phyloP scores from a whole-genome alignment of 2,329 filamentous ascomycete genomes.

The Monosporascus sp. region DNA sequence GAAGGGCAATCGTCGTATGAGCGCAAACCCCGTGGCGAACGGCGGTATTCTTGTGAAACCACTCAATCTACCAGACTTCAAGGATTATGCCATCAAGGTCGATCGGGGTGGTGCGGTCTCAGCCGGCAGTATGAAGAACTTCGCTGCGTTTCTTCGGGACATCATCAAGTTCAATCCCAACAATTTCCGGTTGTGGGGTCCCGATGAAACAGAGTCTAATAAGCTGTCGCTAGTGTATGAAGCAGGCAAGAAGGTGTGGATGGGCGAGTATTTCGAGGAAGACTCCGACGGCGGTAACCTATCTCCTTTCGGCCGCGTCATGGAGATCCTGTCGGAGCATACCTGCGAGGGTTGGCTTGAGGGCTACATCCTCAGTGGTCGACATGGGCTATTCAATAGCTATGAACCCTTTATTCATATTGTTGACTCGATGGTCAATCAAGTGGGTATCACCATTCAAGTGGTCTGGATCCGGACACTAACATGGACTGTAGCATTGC shows the following conservation, averaged over 20 bases:
- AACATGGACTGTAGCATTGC: constrained; percentile 51
- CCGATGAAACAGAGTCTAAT: constrained; percentile 78
- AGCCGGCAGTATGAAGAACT: constrained; percentile 64
- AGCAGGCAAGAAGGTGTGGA: constrained; percentile 73
- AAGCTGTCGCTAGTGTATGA: constrained; percentile 69
- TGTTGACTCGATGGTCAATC: constrained; percentile 82
- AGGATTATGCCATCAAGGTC: constrained; percentile 59
- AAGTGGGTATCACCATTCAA: constrained; percentile 33
- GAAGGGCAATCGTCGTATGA: constrained; percentile 64
- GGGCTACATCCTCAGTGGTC: constrained; percentile 70
- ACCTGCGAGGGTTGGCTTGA: constrained; percentile 78
- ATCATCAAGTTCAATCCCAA: constrained; percentile 59
- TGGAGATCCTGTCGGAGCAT: constrained; percentile 83
- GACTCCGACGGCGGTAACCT: constrained; percentile 72
- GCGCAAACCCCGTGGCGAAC: constrained; percentile 71
- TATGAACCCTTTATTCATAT: constrained; percentile 82
- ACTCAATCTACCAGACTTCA: constrained; percentile 66
- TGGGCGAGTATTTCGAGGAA: constrained; percentile 74
- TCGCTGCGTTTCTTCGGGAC: constrained; percentile 63
- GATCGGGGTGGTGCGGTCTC: constrained; percentile 53
- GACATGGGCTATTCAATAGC: constrained; percentile 72
- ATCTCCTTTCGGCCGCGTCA: constrained; percentile 63
- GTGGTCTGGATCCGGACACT: constrained; percentile 2
- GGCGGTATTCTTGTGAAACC: constrained; percentile 64
- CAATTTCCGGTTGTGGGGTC: constrained; percentile 72